Evolutionary conservation across 441 rosid genomes (phyloP), one percentile per base, ranked within the genome.

Genomic region (Gossypium gossypioides): DNA sequence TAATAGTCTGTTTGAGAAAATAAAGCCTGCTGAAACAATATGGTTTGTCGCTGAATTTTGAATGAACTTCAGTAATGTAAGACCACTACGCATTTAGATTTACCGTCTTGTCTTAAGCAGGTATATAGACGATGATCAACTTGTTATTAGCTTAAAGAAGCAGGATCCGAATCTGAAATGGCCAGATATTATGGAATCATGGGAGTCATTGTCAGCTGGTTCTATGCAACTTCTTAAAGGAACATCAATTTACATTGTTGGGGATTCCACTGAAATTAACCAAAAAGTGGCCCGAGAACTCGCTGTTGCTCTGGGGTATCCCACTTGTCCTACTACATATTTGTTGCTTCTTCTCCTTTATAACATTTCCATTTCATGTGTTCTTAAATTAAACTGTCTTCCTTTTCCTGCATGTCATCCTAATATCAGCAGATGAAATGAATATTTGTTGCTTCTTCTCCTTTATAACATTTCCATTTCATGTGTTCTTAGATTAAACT

Each of bases 161-260:
- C 91, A 85, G 74, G 92, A 88, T 71, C 90, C 91, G 0, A 89
- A 87, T 44, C 81, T 90, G 83, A 89, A 91, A 80, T 94, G 97
- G 96, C 97, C 97, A 65, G 92, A 90, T 74, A 84, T 90, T 84
- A 81, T 89, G 74, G 97, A 93, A 81, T 89, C 97, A 0, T 90
- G 96, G 97, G 93, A 91, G 55, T 94, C 98, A 37, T 79, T 90
- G 80, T 81, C 96, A 55, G 87, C 89, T 6, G 96, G 89, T 56
- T 81, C 89, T 42, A 70, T 78, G 88, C 96, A 94, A 73, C 89
- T 94, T 18, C 88, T 94, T 40, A 88, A 87, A 84, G 96, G 98
- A 59, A 79, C 96, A n/a, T 91, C 97, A n/a, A 83, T 89, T 72
- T 94, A 84, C 68, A 78, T 90, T 68, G 89, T 87, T 60, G 97